Evolutionary conservation across 2,329 filamentous ascomycete species (phyloP).

Genomic region (Gnomoniopsis smithogilvyi): DNA sequence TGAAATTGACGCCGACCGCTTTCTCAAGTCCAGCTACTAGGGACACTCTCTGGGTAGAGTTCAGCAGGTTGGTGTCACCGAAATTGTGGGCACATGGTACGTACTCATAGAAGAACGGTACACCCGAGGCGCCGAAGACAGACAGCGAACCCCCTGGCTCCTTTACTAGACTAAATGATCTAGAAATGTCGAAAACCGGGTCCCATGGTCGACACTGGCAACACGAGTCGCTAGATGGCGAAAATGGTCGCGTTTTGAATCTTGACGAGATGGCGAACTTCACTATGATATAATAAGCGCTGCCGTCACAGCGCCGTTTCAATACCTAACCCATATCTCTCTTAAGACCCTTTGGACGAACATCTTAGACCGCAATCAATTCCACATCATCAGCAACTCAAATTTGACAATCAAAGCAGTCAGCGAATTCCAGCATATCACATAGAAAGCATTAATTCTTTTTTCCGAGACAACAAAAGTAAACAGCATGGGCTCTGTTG

Average conservation of each 20-base stretch:
- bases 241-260: background rate
- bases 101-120: too few species aligned
- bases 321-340: too few species aligned
- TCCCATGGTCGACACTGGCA: background rate
- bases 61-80: too few species aligned
- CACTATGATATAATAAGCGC: background rate
- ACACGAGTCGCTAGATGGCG: background rate
- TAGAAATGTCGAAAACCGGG: background rate
- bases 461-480: background rate
- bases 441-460: background rate
- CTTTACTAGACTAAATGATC: background rate
- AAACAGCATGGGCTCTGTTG: slow-evolving; percentile 12
- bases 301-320: too few species aligned
- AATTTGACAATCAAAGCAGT: background rate
- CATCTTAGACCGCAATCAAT: too few species aligned
- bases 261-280: background rate
- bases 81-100: too few species aligned
- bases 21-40: too few species aligned
- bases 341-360: too few species aligned
- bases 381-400: too few species aligned
- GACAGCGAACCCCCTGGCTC: background rate
- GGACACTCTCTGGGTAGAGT: too few species aligned
- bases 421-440: background rate
- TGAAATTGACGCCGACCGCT: too few species aligned
- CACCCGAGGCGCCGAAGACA: background rate